Percentiles rank a stretch among this genome's conserved stretches.
Conservation (phyloP, 345 rosid genomes). For the Rubroshorea leprosula region DNA sequence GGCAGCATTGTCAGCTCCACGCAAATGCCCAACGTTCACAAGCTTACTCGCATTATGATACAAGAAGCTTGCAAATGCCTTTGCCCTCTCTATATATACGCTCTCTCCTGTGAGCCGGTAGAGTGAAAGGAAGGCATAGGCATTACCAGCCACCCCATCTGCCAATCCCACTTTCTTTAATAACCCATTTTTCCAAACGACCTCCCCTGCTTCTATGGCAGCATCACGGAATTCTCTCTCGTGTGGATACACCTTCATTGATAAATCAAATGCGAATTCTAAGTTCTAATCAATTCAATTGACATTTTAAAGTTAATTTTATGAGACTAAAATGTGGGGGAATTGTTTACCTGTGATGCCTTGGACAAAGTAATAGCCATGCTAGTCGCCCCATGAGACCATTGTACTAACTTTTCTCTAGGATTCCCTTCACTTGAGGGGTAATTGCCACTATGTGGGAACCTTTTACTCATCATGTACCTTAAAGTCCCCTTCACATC, state of each 20-base stretch:
- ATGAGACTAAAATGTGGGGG: not conserved
- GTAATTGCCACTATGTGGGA: conserved; percentile 76
- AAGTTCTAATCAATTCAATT: not conserved
- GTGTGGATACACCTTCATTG: conserved; percentile 43
- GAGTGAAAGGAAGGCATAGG: conserved; percentile 78
- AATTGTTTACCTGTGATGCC: conserved; percentile 62
- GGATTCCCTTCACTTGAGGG: conserved; percentile 87
- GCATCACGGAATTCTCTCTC: conserved; percentile 75
- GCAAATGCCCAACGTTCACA: conserved; percentile 8
- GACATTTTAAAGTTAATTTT: no score
- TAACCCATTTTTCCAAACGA: conserved; percentile 86
- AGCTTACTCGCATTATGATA: conserved; percentile 38
- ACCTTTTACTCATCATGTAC: conserved; percentile 86
- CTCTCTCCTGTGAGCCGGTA: conserved; percentile 65
- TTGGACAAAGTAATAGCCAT: conserved; percentile 71
- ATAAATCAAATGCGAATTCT: not conserved
- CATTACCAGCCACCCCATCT: conserved; percentile 77
- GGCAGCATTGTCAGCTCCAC: conserved; percentile 30
- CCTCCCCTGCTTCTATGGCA: conserved; percentile 95
- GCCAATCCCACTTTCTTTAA: conserved; percentile 77
- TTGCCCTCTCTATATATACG: conserved; percentile 69
- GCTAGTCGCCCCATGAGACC: conserved; percentile 86
- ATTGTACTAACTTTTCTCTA: conserved; percentile 79
- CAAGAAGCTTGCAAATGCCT: conserved; percentile 67
- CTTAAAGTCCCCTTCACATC: conserved; percentile 77